Percentiles rank a stretch among this genome's conserved stretches.
These are phyloP conservation scores for Citeromyces hawaiiensis DNA, from an alignment of 1,139 yeast species.

Conservation along the genomic window DNA sequence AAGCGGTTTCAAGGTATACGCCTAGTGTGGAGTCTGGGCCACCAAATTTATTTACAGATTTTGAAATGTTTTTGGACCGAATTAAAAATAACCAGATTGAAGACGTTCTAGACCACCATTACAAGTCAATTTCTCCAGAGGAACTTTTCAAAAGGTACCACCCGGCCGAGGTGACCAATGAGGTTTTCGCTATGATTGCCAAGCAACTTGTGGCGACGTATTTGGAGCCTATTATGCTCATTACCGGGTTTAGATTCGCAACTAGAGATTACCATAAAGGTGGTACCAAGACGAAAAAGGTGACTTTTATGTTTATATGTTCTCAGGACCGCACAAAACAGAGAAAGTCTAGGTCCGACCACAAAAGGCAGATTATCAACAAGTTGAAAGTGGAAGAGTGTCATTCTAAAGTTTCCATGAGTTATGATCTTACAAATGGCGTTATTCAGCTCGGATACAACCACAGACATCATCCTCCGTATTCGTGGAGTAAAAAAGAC, in stretches of 20 bases:
- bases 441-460: slow-evolving; percentile 18
- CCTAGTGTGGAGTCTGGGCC: slow-evolving; percentile 3
- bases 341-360: slow-evolving; percentile 23
- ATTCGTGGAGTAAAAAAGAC: slow-evolving; percentile 5
- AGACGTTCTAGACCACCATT: slow-evolving; percentile 20
- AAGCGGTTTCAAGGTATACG: not conserved
- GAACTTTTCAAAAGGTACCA: slow-evolving; percentile 17
- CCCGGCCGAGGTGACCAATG: slow-evolving; percentile 15
- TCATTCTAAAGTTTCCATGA: slow-evolving; percentile 21
- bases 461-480: too few relatives aligned
- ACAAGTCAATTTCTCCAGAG: slow-evolving; percentile 16
- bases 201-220: slow-evolving; percentile 18
- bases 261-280: slow-evolving; percentile 28
- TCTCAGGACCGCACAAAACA: slow-evolving; percentile 25
- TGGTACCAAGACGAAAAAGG: slow-evolving; percentile 22
- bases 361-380: slow-evolving; percentile 20
- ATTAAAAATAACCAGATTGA: slow-evolving; percentile 17
- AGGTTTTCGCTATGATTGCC: slow-evolving; percentile 18
- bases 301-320: slow-evolving; percentile 26
- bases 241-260: slow-evolving; percentile 25
- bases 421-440: slow-evolving; percentile 22
- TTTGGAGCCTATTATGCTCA: slow-evolving; percentile 22
- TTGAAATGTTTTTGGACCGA: slow-evolving; percentile 16
- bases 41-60: slow-evolving; percentile 18
- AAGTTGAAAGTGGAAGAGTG: slow-evolving; percentile 24